A percentile compares a stretch with the other conserved stretches of the same genome.
phyloP scores from a whole-genome alignment of 441 rosid species.

The Omphalea diandra region DNA sequence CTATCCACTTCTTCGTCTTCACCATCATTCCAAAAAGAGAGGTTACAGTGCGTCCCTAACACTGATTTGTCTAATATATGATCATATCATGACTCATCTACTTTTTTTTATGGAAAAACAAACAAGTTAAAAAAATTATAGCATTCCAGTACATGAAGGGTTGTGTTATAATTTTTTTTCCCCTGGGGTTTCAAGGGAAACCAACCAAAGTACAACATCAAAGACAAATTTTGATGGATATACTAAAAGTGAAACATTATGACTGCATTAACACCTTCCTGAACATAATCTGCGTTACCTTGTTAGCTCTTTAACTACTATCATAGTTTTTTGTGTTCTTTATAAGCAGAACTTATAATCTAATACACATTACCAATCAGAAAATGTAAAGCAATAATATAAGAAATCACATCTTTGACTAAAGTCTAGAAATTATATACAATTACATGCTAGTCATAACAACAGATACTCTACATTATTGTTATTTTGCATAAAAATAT shows the following conservation, averaged over 20 bases:
- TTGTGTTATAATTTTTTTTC: background rate
- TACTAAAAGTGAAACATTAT: background rate
- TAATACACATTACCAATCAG: background rate
- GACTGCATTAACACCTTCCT: background rate
- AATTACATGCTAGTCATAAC: background rate
- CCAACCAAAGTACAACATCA: background rate
- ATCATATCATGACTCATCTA: background rate
- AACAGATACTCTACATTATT: background rate
- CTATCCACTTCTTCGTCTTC: too few species aligned
- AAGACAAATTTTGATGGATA: background rate
- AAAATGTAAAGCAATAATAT: background rate
- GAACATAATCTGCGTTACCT: background rate
- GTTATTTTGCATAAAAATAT: background rate
- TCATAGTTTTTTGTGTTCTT: background rate
- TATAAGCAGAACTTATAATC: background rate
- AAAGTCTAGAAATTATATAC: background rate
- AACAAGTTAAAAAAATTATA: background rate
- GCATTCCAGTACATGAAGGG: background rate
- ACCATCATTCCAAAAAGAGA: background rate
- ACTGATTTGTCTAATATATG: background rate
- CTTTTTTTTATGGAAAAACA: background rate
- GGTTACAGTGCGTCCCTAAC: too few species aligned
- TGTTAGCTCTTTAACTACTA: background rate
- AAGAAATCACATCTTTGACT: background rate
- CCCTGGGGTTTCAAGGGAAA: background rate